Conservation (phyloP, 2,329 filamentous ascomycete genomes). For the Fusarium sp. region DNA sequence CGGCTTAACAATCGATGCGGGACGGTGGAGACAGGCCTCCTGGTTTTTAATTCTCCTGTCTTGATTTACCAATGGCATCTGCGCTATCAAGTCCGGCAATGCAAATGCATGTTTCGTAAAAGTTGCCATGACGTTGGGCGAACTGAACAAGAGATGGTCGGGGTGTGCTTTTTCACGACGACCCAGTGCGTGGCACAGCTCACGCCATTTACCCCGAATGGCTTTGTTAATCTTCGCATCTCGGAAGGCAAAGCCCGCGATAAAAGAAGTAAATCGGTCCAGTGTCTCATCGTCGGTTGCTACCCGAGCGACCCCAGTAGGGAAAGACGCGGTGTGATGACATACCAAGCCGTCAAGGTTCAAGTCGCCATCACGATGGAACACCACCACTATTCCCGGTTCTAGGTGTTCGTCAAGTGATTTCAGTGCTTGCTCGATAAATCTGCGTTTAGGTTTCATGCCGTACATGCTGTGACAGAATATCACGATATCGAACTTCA, state of each 20-base stretch:
- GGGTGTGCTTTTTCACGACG: conserved; percentile 49
- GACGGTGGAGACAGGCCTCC: conserved; percentile 56
- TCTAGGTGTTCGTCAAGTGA: conserved; percentile 54
- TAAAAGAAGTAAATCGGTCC: conserved; percentile 60
- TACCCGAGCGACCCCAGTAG: conserved; percentile 55
- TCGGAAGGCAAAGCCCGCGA: conserved; percentile 56
- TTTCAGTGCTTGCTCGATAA: conserved; percentile 58
- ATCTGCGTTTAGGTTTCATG: conserved; percentile 58
- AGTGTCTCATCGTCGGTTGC: conserved; percentile 55
- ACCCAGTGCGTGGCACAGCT: conserved; percentile 59
- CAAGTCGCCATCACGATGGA: conserved; percentile 59
- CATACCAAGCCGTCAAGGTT: conserved; percentile 59
- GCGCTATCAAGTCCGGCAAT: conserved; percentile 53
- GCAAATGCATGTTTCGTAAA: conserved; percentile 58
- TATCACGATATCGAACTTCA: conserved; percentile 63
- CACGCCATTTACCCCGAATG: conserved; percentile 56
- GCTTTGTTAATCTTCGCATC: conserved; percentile 45
- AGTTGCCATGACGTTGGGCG: conserved; percentile 60
- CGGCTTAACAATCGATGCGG: conserved; percentile 57
- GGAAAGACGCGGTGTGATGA: conserved; percentile 57
- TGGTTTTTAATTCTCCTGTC: conserved; percentile 57
- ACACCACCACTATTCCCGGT: conserved; percentile 59
- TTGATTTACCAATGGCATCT: conserved; percentile 49
- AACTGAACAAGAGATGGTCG: conserved; percentile 56
- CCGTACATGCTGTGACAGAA: conserved; percentile 74